Conservation (phyloP, 2,329 filamentous ascomycete species). For the Penicillium sp. region DNA sequence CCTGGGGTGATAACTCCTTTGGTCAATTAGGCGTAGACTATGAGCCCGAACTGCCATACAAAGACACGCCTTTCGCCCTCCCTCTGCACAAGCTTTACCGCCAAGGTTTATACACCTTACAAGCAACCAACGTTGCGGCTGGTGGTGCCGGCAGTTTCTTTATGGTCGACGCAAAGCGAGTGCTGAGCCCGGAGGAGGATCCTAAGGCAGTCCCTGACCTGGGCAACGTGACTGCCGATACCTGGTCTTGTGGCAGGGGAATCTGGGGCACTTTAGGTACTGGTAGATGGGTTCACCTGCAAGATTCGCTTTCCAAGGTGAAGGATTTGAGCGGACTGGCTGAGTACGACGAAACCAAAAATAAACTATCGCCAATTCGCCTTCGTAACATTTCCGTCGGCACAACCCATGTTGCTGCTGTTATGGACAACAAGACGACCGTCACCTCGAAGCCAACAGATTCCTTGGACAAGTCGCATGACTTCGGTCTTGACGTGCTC, state of each 20-base stretch:
- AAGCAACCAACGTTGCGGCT: conserved; percentile 76
- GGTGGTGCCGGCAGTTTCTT: conserved; percentile 89
- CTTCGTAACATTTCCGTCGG: conserved; percentile 73
- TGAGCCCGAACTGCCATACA: conserved; percentile 59
- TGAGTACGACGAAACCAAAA: conserved; percentile 78
- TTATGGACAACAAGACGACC: conserved; percentile 78
- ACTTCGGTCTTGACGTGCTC: conserved; percentile 85
- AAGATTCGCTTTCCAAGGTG: conserved; percentile 74
- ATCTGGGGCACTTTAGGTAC: conserved; percentile 82
- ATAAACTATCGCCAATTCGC: conserved; percentile 73
- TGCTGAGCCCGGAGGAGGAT: conserved; percentile 51
- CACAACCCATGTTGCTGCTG: conserved; percentile 75
- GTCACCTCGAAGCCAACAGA: conserved; percentile 55
- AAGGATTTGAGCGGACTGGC: conserved; percentile 79
- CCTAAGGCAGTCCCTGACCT: conserved; percentile 45
- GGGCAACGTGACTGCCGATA: conserved; percentile 68
- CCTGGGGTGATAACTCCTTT: conserved; percentile 86
- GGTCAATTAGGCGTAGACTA: conserved; percentile 89
- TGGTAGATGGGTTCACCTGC: conserved; percentile 86
- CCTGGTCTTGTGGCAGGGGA: conserved; percentile 84
- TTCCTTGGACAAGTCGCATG: conserved; percentile 68
- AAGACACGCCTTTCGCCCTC: conserved; percentile 71
- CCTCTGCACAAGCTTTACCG: conserved; percentile 73
- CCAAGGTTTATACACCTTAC: conserved; percentile 62
- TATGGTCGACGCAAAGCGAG: conserved; percentile 72